Conservation (phyloP, 225 moss, liverwort and hornwort genomes). For the Physcomitrium patens region DNA sequence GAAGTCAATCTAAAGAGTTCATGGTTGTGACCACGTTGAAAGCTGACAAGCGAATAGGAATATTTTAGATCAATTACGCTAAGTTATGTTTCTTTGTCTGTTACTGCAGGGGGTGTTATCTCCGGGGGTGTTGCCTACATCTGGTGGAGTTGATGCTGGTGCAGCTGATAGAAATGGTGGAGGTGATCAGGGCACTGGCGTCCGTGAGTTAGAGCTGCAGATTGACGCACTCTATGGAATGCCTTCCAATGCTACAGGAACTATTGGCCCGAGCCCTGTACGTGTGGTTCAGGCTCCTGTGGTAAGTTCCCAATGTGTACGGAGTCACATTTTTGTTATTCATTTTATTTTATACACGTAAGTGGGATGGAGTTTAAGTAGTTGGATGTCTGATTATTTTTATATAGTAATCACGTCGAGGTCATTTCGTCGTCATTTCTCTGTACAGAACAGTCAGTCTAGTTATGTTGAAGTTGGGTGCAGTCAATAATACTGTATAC, state of each 20-base stretch:
- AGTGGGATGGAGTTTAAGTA: slow-evolving; percentile 21
- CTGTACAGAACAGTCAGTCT: slow-evolving; percentile 10
- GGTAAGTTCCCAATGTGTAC: slow-evolving; percentile 49
- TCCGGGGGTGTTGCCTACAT: slow-evolving; percentile 31
- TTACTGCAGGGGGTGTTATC: slow-evolving; percentile 61
- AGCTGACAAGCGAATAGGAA: neutral
- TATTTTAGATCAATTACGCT: neutral
- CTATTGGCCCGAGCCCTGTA: slow-evolving; percentile 50
- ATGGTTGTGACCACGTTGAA: no score
- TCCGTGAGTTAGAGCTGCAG: slow-evolving; percentile 86
- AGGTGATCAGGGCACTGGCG: slow-evolving; percentile 55
- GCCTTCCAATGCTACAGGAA: slow-evolving; percentile 57
- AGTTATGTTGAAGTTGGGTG: slow-evolving; percentile 28
- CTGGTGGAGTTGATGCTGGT: slow-evolving; percentile 53
- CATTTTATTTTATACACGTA: neutral
- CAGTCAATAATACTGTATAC: slow-evolving; percentile 50
- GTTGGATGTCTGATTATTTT: slow-evolving; percentile 8
- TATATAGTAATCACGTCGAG: neutral
- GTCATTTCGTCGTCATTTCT: no score
- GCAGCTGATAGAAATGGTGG: slow-evolving; percentile 50
- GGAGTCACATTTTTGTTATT: neutral
- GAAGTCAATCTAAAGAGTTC: no score
- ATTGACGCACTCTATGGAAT: slow-evolving; percentile 92
- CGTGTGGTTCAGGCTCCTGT: slow-evolving; percentile 71
- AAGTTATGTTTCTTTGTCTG: slow-evolving; percentile 24